Evolutionary conservation across 345 rosid species (phyloP).

Genomic region (Citrus trifoliata): DNA sequence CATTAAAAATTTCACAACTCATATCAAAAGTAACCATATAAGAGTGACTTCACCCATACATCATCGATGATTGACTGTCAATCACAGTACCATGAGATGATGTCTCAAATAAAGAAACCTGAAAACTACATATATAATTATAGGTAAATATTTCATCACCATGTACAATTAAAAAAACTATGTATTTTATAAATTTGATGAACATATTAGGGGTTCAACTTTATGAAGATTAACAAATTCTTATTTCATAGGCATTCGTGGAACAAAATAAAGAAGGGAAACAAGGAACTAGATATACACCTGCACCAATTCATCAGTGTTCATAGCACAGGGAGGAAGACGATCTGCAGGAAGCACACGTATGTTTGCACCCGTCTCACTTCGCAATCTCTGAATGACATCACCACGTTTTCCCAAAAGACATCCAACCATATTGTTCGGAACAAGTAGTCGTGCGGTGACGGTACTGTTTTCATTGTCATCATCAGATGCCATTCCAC

Average conservation of each 20-base stretch:
- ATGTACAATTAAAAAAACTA: background rate
- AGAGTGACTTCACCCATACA: background rate
- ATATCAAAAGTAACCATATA: background rate
- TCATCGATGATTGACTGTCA: background rate
- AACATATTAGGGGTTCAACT: background rate
- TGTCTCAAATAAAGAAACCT: background rate
- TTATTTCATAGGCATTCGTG: background rate
- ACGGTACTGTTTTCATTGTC: constrained; percentile 35
- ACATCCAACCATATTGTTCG: constrained; percentile 56
- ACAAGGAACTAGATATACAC: constrained; percentile 23
- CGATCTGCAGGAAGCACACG: constrained; percentile 52
- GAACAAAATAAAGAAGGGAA: background rate
- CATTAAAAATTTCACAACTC: constrained; percentile 1
- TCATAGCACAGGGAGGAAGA: constrained; percentile 52
- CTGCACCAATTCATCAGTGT: constrained; percentile 63
- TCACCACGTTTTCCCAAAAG: constrained; percentile 58
- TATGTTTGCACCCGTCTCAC: constrained; percentile 51
- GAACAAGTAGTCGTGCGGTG: constrained; percentile 51
- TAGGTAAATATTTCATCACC: background rate
- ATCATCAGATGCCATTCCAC: constrained; percentile 40
- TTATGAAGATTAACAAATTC: background rate
- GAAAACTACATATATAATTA: background rate
- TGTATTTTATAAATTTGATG: background rate
- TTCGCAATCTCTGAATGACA: constrained; percentile 52
- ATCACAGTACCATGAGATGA: background rate